Evolutionary conservation across 768 basidiomycete species (phyloP).

Genomic region (Tremella fuciformis): DNA sequence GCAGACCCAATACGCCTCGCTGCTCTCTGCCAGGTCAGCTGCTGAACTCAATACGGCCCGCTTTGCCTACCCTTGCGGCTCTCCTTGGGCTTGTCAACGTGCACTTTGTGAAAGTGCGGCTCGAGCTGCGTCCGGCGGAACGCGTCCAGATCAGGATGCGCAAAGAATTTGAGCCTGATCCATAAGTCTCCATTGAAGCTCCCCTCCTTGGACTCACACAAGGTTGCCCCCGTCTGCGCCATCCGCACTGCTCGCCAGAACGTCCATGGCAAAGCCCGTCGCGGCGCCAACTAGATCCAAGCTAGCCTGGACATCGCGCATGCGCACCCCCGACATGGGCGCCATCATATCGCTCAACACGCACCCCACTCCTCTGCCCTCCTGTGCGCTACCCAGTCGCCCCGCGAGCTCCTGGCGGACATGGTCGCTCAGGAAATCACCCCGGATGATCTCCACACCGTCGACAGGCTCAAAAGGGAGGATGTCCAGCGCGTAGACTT

Average conservation of each 20-base stretch:
- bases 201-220: conserved; percentile 33
- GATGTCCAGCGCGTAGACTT: conserved; percentile 76
- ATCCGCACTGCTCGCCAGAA: conserved; percentile 43
- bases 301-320: conserved; percentile 65
- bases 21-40: conserved; percentile 57
- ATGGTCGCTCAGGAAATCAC: conserved; percentile 68
- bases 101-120: conserved; percentile 66
- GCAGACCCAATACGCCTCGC: conserved; percentile 85
- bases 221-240: conserved; percentile 36
- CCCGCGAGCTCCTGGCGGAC: conserved; percentile 54
- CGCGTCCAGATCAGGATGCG: conserved; percentile 65
- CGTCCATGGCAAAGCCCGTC: conserved; percentile 61
- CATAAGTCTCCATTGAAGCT: not conserved
- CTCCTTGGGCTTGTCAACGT: conserved; percentile 73
- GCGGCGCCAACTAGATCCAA: conserved; percentile 74
- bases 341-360: conserved; percentile 88
- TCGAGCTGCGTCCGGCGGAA: conserved; percentile 64
- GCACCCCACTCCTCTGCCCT: conserved; percentile 46
- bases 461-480: conserved; percentile 68
- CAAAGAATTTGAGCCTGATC: conserved; percentile 79
- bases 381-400: conserved; percentile 18
- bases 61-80: conserved; percentile 58
- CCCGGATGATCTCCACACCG: conserved; percentile 70
- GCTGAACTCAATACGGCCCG: too few species aligned
- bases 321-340: conserved; percentile 69